Evolutionary conservation across 2,329 filamentous ascomycete species (phyloP), one percentile per base, ranked within the genome.

Genomic region (Aspergillus sp.): DNA sequence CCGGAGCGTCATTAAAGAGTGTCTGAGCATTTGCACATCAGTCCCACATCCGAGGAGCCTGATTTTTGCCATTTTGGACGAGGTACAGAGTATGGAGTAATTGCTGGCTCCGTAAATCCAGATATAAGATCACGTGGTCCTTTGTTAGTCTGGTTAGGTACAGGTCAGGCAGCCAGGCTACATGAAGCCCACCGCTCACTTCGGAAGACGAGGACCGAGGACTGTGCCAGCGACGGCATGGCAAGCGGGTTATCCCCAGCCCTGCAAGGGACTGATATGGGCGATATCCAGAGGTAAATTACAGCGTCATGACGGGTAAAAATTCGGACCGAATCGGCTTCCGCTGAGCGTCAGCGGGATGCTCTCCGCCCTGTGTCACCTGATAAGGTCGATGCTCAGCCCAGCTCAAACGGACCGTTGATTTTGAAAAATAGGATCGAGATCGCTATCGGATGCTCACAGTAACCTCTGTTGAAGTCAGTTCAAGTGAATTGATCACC

Each of bases 321-420:
- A 12, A 15, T 39, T 42, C 49, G 49, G 24, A 43, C 53, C 38
- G 53, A 49, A 34, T 62, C 53, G 53, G 18, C 54, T 36, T 34
- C 63, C 58, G 65, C 65, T 63, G 65, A 67, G 65, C 32, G 53
- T 63, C 64, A 64, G 65, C 65, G 65, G 65, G 64, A 66, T 32
- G 15, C 64, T 64, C 64, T 61, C 60, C 54, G 55, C 17, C 43
- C 22, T 47, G 49, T 38, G 38, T 52, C 39, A 42, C 24, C 15
- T 49, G 22, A 49, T 39, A 30, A 17, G 9, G 15, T 13, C 18
- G 11, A 48, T 12, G 47, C 11, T 20, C 26, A 30, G 26, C 26
- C 7, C 34, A 36, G 6, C 12, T n/a, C 34, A n/a, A n/a, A n/a
- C 34, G 5, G 34, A 13, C 5, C 13, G 4, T 34, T 36, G 34